phyloP scores from a whole-genome alignment of 2,329 filamentous ascomycete species.

The Cytospora chrysosperma region DNA sequence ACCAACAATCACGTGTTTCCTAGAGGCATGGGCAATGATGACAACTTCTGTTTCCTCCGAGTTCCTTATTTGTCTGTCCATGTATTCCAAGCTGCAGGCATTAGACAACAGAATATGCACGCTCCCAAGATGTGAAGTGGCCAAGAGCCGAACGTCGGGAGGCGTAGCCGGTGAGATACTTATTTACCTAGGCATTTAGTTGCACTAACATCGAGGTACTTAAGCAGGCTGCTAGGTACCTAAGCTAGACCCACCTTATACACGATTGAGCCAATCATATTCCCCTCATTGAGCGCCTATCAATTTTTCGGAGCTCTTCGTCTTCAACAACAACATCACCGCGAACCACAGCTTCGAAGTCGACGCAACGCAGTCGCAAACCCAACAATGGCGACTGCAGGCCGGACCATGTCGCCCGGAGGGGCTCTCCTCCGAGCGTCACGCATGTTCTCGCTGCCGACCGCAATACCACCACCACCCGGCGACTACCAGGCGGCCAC shows the following conservation, averaged over 20 bases:
- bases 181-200: too few species aligned
- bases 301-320: slow-evolving; percentile 12
- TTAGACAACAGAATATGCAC: not conserved
- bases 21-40: too few species aligned
- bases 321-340: slow-evolving; percentile 1
- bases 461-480: slow-evolving; percentile 65
- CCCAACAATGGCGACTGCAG: slow-evolving; percentile 31
- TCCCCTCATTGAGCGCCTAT: not conserved
- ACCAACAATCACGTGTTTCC: too few species aligned
- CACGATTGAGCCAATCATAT: not conserved
- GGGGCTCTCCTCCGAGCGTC: slow-evolving; percentile 77
- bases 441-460: slow-evolving; percentile 84
- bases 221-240: too few species aligned
- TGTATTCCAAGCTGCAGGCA: too few species aligned
- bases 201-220: too few species aligned
- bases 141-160: not conserved
- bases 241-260: not conserved
- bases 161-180: not conserved
- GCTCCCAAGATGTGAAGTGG: not conserved
- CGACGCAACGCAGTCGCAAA: slow-evolving; percentile 13
- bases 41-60: too few species aligned
- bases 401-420: slow-evolving; percentile 53
- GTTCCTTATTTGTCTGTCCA: too few species aligned
- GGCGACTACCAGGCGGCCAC: slow-evolving; percentile 47
- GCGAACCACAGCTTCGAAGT: not conserved